Evolutionary conservation across 768 basidiomycete species (phyloP).

Genomic region (Boletus insuetus): DNA sequence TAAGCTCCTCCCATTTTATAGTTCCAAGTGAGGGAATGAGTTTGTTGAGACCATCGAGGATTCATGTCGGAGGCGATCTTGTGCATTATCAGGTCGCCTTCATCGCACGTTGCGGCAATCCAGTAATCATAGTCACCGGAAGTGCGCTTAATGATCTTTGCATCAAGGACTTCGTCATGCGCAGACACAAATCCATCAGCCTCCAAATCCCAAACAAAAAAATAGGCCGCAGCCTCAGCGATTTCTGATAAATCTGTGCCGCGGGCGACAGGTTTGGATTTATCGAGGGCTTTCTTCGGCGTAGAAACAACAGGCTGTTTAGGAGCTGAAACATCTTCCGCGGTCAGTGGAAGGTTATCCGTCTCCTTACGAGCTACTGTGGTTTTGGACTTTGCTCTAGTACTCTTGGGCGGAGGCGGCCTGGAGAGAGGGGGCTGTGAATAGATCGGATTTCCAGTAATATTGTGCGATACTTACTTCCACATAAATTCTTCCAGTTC

Average conservation of each 20-base stretch:
- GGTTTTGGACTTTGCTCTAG: slow-evolving; percentile 14
- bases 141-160: slow-evolving; percentile 49
- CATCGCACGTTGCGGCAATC: slow-evolving; percentile 52
- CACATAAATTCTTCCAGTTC: slow-evolving; percentile 80
- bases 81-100: slow-evolving; percentile 57
- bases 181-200: slow-evolving; percentile 43
- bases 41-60: slow-evolving; percentile 58
- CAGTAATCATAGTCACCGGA: slow-evolving; percentile 53
- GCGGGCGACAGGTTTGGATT: slow-evolving; percentile 17
- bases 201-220: slow-evolving; percentile 62
- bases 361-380: slow-evolving; percentile 4
- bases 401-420: slow-evolving; percentile 20
- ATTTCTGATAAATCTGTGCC: slow-evolving; percentile 24
- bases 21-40: slow-evolving; percentile 87
- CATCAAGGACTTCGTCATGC: slow-evolving; percentile 52
- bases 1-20: slow-evolving; percentile 54
- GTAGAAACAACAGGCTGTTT: slow-evolving; percentile 12
- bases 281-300: slow-evolving; percentile 12
- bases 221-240: slow-evolving; percentile 46
- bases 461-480: slow-evolving; percentile 53
- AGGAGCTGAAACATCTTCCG: slow-evolving; percentile 1
- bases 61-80: slow-evolving; percentile 67
- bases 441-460: not conserved
- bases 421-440: slow-evolving; percentile 10
- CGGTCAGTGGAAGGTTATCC: slow-evolving; percentile 1